A percentile compares a stretch with the other conserved stretches of the same genome.
These are phyloP conservation scores for Panicum hallii DNA, from an alignment of 202 grass and related monocot genomes.

Conservation along the genomic window DNA sequence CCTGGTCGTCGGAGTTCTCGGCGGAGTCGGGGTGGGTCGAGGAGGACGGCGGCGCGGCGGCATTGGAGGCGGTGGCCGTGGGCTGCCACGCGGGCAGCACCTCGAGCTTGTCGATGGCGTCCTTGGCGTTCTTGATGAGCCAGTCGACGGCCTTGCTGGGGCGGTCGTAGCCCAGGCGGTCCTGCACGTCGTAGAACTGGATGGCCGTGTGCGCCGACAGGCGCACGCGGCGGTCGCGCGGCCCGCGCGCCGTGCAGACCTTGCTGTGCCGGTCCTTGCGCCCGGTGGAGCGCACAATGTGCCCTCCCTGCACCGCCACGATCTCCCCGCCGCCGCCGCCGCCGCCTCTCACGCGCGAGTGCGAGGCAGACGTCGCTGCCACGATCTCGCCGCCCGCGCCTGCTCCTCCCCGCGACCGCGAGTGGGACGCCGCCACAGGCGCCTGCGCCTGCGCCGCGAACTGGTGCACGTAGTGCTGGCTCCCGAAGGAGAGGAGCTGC, in stretches of 20 bases:
- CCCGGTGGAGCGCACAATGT: conserved; percentile 89
- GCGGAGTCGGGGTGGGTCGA: conserved; percentile 45
- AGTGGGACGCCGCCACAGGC: conserved; percentile 29
- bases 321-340: conserved; percentile 66
- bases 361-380: conserved; percentile 17
- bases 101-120: conserved; percentile 87
- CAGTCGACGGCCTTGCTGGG: conserved; percentile 94
- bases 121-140: conserved; percentile 94
- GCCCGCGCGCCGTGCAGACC: conserved; percentile 87
- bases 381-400: conserved; percentile 51
- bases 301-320: conserved; percentile 83
- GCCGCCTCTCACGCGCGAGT: conserved; percentile 58
- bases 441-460: conserved; percentile 56
- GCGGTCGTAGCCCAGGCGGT: conserved; percentile 85
- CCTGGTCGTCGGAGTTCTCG: conserved; percentile 63
- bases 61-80: conserved; percentile 33
- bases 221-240: conserved; percentile 73
- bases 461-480: conserved; percentile 52
- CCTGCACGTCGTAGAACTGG: conserved; percentile 96
- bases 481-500: conserved; percentile 54
- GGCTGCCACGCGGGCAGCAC: conserved; percentile 79
- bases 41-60: conserved; percentile 44
- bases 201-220: conserved; percentile 90
- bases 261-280: conserved; percentile 95
- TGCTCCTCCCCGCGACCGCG: conserved; percentile 44